A percentile compares a stretch with the other conserved stretches of the same genome.
phyloP scores from a whole-genome alignment of 441 rosid genomes.

The Euphorbia corollata region DNA sequence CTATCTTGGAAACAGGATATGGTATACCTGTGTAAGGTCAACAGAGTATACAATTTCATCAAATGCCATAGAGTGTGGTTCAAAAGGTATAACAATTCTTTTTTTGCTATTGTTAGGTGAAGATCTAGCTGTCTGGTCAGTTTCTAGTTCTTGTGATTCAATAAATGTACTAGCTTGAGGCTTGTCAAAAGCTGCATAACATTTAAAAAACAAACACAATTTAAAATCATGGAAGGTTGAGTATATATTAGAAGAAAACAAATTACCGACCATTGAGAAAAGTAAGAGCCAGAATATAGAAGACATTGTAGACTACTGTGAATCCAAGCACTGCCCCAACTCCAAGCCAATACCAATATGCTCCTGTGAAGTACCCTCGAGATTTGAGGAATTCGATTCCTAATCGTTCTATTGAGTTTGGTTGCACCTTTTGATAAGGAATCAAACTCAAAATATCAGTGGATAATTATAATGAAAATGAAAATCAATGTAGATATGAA shows the following conservation, averaged over 20 bases:
- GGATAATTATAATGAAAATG: background rate
- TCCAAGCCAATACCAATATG: conserved; percentile 69
- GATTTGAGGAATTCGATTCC: conserved; percentile 46
- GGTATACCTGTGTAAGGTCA: conserved; percentile 64
- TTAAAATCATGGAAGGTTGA: background rate
- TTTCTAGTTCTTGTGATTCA: conserved; percentile 28
- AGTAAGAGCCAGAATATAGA: conserved; percentile 45
- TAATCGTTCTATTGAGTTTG: conserved; percentile 34
- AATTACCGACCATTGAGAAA: conserved; percentile 40
- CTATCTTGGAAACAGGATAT: background rate
- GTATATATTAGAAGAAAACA: conserved; percentile 11
- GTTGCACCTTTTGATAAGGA: conserved; percentile 23
- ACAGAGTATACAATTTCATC: conserved; percentile 50
- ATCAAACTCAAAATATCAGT: background rate
- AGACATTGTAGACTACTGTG: conserved; percentile 44
- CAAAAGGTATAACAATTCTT: conserved; percentile 86
- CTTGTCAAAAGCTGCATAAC: conserved; percentile 49
- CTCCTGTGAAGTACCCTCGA: conserved; percentile 49
- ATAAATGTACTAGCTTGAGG: conserved; percentile 42
- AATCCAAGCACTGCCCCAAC: conserved; percentile 50
- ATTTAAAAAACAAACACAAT: background rate
- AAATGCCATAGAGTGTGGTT: conserved; percentile 58
- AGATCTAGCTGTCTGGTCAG: background rate
- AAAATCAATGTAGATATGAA: background rate
- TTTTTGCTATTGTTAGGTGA: conserved; percentile 27